Evolutionary conservation across 1,139 yeast species (phyloP).

Genomic region (Yamadazyma aaseri): DNA sequence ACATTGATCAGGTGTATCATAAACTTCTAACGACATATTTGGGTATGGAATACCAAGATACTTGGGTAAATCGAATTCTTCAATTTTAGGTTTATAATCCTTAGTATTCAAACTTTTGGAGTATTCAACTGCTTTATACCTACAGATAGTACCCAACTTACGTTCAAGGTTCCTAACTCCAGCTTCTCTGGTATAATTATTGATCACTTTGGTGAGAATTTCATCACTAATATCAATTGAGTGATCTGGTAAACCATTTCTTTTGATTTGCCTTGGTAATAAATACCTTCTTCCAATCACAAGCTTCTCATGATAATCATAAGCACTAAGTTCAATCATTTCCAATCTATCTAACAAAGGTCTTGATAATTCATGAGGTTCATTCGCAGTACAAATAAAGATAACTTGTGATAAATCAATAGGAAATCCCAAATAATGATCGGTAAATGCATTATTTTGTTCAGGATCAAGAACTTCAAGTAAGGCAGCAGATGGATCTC

Average conservation of each 20-base stretch:
- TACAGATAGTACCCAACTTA: conserved; percentile 67
- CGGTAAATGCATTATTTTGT: conserved; percentile 75
- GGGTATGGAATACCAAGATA: conserved; percentile 54
- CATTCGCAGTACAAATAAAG: conserved; percentile 91
- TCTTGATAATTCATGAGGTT: conserved; percentile 67
- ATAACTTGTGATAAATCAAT: conserved; percentile 81
- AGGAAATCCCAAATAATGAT: conserved; percentile 87
- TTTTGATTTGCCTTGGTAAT: conserved; percentile 72
- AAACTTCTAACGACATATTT: conserved; percentile 26
- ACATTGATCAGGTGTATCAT: conserved; percentile 33
- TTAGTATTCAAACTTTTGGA: conserved; percentile 38
- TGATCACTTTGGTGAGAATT: conserved; percentile 59
- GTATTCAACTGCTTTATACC: conserved; percentile 80
- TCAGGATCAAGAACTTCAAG: conserved; percentile 91
- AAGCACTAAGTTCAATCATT: conserved; percentile 75
- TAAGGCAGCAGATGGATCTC: conserved; percentile 91
- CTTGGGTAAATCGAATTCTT: conserved; percentile 44
- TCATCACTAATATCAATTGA: conserved; percentile 39
- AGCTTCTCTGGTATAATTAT: conserved; percentile 79
- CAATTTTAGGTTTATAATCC: conserved; percentile 38
- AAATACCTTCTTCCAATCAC: conserved; percentile 70
- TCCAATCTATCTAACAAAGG: conserved; percentile 89
- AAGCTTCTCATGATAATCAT: conserved; percentile 76
- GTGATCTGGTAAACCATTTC: conserved; percentile 63
- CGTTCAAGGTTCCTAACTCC: conserved; percentile 85